Percentiles rank a stretch among this genome's conserved stretches.
Conservation (phyloP, 768 basidiomycete genomes). For the Dentipellis fragilis region DNA sequence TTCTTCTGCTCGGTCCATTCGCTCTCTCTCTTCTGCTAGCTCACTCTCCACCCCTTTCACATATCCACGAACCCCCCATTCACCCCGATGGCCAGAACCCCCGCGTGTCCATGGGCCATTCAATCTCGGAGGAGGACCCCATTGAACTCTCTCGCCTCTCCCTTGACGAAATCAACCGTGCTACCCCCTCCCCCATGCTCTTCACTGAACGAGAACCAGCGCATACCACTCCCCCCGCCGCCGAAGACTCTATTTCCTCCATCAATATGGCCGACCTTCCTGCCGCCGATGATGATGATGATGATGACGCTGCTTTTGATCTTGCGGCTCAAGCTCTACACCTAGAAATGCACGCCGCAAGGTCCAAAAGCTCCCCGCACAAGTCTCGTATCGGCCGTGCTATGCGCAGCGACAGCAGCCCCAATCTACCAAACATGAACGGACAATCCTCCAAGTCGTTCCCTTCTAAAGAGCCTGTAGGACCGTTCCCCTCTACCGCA, state of each 20-base stretch:
- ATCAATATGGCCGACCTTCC: conserved; percentile 23
- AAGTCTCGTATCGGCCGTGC: conserved; percentile 2
- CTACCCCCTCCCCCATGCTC: conserved; percentile 9
- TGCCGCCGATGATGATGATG: conserved; percentile 18
- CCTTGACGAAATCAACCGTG: conserved; percentile 14
- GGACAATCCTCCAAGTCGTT: neutral
- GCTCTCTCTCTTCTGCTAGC: conserved; percentile 18
- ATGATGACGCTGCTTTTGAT: neutral
- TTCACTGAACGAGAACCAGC: neutral
- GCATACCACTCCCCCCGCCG: neutral
- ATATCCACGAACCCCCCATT: too few relatives aligned
- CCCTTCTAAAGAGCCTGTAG: conserved; percentile 1
- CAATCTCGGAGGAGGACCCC: conserved; percentile 22
- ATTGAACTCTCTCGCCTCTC: conserved; percentile 14
- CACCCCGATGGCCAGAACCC: neutral
- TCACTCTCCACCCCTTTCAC: conserved; percentile 16
- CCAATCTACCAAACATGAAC: neutral
- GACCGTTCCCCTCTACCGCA: neutral
- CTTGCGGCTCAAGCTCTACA: conserved; percentile 2
- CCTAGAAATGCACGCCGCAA: conserved; percentile 5
- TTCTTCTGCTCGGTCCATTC: conserved; percentile 15
- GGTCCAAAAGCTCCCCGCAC: conserved; percentile 2
- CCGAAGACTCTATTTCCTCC: conserved; percentile 20
- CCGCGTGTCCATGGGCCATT: conserved; percentile 16
- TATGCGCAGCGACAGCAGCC: neutral